Evolutionary conservation across 495 filamentous ascomycete genomes (phyloP), one percentile per base, ranked within the genome.

Genomic region (Podospora didyma): DNA sequence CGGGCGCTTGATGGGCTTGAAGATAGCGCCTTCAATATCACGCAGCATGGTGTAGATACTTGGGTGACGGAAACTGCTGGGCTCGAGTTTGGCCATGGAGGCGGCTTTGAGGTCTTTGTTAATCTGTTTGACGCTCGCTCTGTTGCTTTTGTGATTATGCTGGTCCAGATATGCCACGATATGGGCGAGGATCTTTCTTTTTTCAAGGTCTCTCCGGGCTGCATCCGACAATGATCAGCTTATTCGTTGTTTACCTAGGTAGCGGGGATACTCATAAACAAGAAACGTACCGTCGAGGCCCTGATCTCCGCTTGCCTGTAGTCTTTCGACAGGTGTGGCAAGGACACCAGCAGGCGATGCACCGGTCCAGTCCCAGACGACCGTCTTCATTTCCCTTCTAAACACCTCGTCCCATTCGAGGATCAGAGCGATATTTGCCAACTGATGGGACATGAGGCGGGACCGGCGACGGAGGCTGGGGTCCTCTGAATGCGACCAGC

Each of bases 341-440:
- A 54, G 37, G 22, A 46, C 28, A 11, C 34, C 51, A 12, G 41
- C 37, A 3, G 50, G 20, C 12, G 37, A 41, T 17, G 37, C 37
- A 5, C n/a, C n/a, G 37, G 37, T 57, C 54, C 54, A 57, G 24
- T 58, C 56, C 56, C 56, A 58, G 4, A 58, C 34, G 12, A 58
- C 49, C 10, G 42, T 48, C 21, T 34, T 53, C 6, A 58, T 53
- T 39, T 52, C 56, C 5, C 42, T 20, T 23, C 52, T 49, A 22
- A 58, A 58, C 11, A 52, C 41, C 16, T 48, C 56, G 21, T 58
- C 42, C 49, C 49, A 53, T 16, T 45, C 42, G 17, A 58, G 34
- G 2, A 58, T 26, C 3, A 58, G 24, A 0, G 56, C 56, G 28
- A 45, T 42, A 41, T 58, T 58, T 17, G 56, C 56, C 34, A 58